phyloP scores from a whole-genome alignment of 306 rosid genomes.

The Cucumis hystrix region DNA sequence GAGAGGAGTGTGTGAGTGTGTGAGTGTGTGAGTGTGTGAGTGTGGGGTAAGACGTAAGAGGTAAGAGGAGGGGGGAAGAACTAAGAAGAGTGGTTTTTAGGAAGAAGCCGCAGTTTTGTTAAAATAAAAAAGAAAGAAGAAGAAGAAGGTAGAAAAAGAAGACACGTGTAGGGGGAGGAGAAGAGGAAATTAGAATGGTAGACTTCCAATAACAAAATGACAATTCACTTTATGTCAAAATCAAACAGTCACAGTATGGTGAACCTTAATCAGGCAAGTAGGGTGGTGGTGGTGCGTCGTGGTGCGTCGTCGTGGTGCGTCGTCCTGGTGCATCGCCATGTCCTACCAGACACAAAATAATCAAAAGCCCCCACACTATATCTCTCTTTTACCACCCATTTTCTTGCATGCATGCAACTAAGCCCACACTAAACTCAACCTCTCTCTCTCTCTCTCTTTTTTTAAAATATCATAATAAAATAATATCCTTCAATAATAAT shows the following conservation, averaged over 20 bases:
- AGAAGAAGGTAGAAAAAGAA: neutral
- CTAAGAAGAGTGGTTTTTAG: neutral
- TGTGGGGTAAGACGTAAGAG: too few relatives aligned
- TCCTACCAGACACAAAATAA: neutral
- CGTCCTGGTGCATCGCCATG: too few relatives aligned
- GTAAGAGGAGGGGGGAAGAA: too few relatives aligned
- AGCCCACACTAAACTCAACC: neutral
- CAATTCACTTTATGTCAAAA: neutral
- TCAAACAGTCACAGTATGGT: slow-evolving; percentile 5
- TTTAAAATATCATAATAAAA: too few relatives aligned
- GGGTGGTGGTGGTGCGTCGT: too few relatives aligned
- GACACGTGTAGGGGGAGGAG: neutral
- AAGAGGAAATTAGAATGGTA: neutral
- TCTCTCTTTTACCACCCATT: neutral
- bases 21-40: too few relatives aligned
- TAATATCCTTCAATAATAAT: too few relatives aligned
- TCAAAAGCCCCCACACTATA: neutral
- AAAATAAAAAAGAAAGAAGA: too few relatives aligned
- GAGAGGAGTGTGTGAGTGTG: too few relatives aligned
- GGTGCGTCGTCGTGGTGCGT: too few relatives aligned
- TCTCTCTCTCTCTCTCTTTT: too few relatives aligned
- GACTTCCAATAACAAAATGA: slow-evolving; percentile 5
- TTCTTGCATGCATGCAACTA: neutral
- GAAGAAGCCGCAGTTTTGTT: neutral
- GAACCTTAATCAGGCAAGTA: slow-evolving; percentile 3